These are phyloP conservation scores for Ceratopteris richardii DNA, from an alignment of 75 land plant species.

Conservation along the genomic window DNA sequence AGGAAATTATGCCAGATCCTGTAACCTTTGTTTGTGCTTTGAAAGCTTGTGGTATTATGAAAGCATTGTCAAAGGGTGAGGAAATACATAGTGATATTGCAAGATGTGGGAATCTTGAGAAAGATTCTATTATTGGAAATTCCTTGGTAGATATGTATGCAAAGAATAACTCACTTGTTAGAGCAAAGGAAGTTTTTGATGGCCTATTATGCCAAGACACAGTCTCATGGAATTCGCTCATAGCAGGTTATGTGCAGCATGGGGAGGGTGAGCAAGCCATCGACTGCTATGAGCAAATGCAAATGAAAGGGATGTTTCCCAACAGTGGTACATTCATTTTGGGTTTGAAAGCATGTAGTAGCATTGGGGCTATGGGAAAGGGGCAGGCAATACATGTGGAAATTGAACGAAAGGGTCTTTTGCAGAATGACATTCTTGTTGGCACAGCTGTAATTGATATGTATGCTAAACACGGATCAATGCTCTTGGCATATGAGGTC, in stretches of 20 bases:
- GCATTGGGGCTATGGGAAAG: constrained; percentile 6
- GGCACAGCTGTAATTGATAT: constrained; percentile 9
- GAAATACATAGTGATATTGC: constrained; percentile 49
- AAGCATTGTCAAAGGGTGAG: constrained; percentile 41
- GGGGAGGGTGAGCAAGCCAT: constrained; percentile 8
- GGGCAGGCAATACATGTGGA: constrained; percentile 7
- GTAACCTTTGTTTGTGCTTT: constrained; percentile 50
- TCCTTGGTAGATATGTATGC: constrained; percentile 50
- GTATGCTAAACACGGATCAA: constrained; percentile 19
- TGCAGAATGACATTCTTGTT: constrained; percentile 1
- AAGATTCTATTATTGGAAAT: constrained; percentile 15
- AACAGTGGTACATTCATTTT: constrained; percentile 1
- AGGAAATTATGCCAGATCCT: constrained; percentile 37
- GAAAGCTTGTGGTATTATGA: constrained; percentile 36
- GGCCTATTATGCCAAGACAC: neutral
- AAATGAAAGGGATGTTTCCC: neutral
- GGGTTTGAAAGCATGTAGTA: constrained; percentile 11
- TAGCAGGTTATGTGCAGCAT: constrained; percentile 8
- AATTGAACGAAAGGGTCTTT: neutral
- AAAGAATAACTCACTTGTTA: neutral
- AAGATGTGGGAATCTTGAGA: constrained; percentile 17
- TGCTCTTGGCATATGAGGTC: constrained; percentile 1
- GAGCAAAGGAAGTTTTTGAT: constrained; percentile 10
- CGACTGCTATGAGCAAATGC: constrained; percentile 1
- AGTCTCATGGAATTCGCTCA: constrained; percentile 8